Percentiles rank a stretch among this genome's conserved stretches.
Evolutionary conservation across 768 basidiomycete species (phyloP).

Genomic region (Hygrocybe punicea): DNA sequence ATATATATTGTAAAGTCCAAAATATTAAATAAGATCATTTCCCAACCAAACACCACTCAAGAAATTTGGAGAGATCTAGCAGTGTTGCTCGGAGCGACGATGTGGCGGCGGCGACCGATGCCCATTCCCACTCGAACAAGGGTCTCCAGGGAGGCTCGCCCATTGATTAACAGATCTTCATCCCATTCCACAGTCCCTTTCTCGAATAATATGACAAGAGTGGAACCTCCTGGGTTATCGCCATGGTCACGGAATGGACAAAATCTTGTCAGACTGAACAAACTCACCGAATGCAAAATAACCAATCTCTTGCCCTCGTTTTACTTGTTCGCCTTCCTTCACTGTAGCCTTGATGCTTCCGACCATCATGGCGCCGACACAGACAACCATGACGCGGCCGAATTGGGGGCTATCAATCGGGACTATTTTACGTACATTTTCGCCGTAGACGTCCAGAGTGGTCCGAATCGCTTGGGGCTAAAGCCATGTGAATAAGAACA

Average conservation of each 20-base stretch:
- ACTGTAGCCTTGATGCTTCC: conserved; percentile 86
- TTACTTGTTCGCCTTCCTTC: conserved; percentile 75
- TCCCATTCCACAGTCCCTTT: conserved; percentile 86
- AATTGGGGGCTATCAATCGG: conserved; percentile 88
- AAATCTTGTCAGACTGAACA: conserved; percentile 3
- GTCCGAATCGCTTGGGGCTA: conserved; percentile 93
- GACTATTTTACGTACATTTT: conserved; percentile 90
- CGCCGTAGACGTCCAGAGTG: conserved; percentile 87
- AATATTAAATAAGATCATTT: too few relatives aligned
- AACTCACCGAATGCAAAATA: conserved; percentile 90
- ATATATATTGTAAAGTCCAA: too few relatives aligned
- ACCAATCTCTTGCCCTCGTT: conserved; percentile 85
- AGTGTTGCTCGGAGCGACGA: not conserved
- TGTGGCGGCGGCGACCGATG: conserved; percentile 48
- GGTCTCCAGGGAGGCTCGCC: conserved; percentile 83
- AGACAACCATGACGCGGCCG: conserved; percentile 88
- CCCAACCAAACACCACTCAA: not conserved
- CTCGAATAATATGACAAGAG: conserved; percentile 87
- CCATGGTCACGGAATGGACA: not conserved
- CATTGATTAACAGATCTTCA: conserved; percentile 82
- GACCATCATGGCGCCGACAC: conserved; percentile 94
- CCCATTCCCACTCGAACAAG: conserved; percentile 87
- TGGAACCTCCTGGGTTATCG: conserved; percentile 72
- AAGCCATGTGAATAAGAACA: not conserved
- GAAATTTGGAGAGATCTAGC: not conserved